These are phyloP conservation scores for Lasiodiplodia gonubiensis DNA, from an alignment of 2,329 filamentous ascomycete genomes.

Conservation along the genomic window DNA sequence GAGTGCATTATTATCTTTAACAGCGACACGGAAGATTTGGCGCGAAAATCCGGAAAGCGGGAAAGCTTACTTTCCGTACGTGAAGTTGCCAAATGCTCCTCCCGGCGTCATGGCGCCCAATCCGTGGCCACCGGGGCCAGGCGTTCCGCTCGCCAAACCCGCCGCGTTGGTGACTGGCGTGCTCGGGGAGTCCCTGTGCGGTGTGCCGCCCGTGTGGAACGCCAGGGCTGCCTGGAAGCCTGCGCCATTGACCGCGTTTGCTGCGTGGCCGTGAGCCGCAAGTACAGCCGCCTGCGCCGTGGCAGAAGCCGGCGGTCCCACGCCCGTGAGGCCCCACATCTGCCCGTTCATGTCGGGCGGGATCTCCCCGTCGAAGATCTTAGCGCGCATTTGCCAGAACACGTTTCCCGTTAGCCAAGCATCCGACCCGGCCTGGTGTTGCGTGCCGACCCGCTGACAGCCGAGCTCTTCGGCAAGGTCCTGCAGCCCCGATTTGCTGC, in stretches of 20 bases:
- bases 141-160: conserved; percentile 55
- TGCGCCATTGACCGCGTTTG: conserved; percentile 40
- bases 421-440: conserved; percentile 93
- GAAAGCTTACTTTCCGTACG: conserved; percentile 33
- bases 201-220: conserved; percentile 48
- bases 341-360: conserved; percentile 83
- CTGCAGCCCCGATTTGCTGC: conserved; percentile 89
- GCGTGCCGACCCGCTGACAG: conserved; percentile 83
- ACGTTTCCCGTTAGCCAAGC: conserved; percentile 91
- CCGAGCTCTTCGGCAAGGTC: conserved; percentile 93
- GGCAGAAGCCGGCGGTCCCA: conserved; percentile 61
- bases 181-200: conserved; percentile 63
- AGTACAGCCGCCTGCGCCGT: conserved; percentile 54
- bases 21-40: conserved; percentile 13
- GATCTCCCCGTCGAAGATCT: conserved; percentile 84
- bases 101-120: conserved; percentile 73
- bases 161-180: conserved; percentile 68
- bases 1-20: conserved; percentile 27
- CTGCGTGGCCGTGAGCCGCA: conserved; percentile 51
- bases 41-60: neutral
- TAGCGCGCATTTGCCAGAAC: conserved; percentile 90
- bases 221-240: conserved; percentile 44
- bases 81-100: conserved; percentile 77
- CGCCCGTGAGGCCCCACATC: conserved; percentile 85
- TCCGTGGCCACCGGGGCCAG: conserved; percentile 64